Base-by-base conservation (phyloP, 2,329 filamentous ascomycete species). In the Trichoderma atroviride region DNA sequence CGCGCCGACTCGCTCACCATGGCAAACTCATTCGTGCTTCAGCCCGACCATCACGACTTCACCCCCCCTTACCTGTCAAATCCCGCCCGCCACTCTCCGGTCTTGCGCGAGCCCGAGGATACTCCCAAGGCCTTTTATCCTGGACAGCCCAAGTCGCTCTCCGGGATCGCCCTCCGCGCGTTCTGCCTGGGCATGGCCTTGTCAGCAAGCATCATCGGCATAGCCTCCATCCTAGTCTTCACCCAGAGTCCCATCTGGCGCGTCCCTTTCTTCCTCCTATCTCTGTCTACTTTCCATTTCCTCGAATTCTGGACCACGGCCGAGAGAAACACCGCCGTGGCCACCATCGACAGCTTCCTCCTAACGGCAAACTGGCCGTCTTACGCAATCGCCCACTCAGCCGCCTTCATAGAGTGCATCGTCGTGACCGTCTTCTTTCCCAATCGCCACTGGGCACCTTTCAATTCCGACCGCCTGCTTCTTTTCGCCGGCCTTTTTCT, bases 221-320 rank as follows among this genome's bases (percentile, higher is more conserved):
- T 81, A 63, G 47, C 74, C 13, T 66, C 74, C 57, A 74, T 81
- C 66, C 74, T 84, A 14, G 19, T 78, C 53, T 74, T 78, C 69
- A 82, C 81, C 5, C 71, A 78, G 16, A 83, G 81, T 40, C 83
- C 86, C 27, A 79, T 87, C 68, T 91, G 88, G 88, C 87, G 89
- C 69, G 78, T 87, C 9, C 86, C 88, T 35, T 88, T 90, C 78
- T 95, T 95, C 82, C 76, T 91, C 59, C 82, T 83, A 63, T 83
- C 89, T 16, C 89, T 98, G 59, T 87, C 90, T 31, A 75, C 91
- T 35, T 98, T 98, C 82, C 96, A 99, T 84, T 98, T 97, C 81
- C 89, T 98, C 79, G 96, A 99, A 81, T 99, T 94, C 84, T 97
- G 90, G 85, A 93, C 90, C 37, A 97, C 95, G 0, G 94, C 95